Evolutionary conservation across 305 asterid genomes (phyloP).

Genomic region (Vinca major): DNA sequence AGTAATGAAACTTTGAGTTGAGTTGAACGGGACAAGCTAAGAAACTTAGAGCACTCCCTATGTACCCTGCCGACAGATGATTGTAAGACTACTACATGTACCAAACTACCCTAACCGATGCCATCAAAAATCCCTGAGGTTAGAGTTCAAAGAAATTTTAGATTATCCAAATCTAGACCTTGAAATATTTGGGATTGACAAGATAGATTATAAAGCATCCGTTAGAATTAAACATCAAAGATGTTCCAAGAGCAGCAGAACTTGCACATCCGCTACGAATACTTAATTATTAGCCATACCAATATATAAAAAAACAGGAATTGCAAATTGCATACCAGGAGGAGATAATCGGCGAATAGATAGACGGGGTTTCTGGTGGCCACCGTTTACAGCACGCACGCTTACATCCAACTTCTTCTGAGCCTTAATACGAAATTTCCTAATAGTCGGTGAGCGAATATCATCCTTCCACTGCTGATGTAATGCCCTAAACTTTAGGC

Average conservation of each 20-base stretch:
- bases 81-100: neutral
- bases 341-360: constrained; percentile 44
- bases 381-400: constrained; percentile 29
- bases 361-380: constrained; percentile 48
- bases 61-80: neutral
- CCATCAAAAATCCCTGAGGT: neutral
- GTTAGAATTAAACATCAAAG: neutral
- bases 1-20: neutral
- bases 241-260: neutral
- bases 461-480: constrained; percentile 89
- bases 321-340: constrained; percentile 37
- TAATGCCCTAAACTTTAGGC: constrained; percentile 62
- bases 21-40: neutral
- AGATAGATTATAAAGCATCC: neutral
- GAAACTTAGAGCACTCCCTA: neutral
- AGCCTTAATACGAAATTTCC: constrained; percentile 59
- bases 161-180: neutral
- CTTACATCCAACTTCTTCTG: constrained; percentile 64
- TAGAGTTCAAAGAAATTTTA: neutral
- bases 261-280: neutral
- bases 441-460: constrained; percentile 37
- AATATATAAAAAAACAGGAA: neutral
- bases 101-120: neutral
- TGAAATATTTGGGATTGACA: neutral
- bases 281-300: neutral